phyloP scores from a whole-genome alignment of 73 alveolate genomes.

The Diophrys appendiculata region DNA sequence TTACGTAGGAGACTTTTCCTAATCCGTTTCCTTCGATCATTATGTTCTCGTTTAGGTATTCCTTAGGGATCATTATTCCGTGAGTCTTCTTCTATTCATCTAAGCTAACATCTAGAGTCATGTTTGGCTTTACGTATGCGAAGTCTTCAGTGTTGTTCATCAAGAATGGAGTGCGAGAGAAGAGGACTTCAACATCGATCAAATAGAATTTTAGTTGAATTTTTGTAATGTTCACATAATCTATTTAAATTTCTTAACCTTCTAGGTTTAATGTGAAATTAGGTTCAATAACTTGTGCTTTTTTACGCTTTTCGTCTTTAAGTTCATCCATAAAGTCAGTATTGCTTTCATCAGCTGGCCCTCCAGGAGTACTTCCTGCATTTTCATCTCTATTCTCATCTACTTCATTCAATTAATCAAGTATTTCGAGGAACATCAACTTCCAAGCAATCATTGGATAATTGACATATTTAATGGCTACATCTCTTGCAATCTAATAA shows the following conservation, averaged over 20 bases:
- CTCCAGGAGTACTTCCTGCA: constrained; percentile 41
- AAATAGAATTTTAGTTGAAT: constrained; percentile 63
- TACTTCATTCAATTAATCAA: constrained; percentile 56
- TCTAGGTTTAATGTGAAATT: constrained; percentile 51
- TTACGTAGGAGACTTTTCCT: constrained; percentile 55
- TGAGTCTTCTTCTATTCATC: background rate
- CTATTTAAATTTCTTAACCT: constrained; percentile 48
- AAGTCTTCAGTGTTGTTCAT: constrained; percentile 58
- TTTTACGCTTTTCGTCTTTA: constrained; percentile 64
- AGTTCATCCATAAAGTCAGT: constrained; percentile 60
- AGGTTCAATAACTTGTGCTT: no score
- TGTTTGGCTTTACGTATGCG: constrained; percentile 70
- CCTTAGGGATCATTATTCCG: constrained; percentile 68
- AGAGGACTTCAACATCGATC: constrained; percentile 80
- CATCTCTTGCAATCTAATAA: constrained; percentile 68
- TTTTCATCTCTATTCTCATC: constrained; percentile 63
- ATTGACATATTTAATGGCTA: constrained; percentile 65
- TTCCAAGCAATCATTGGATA: constrained; percentile 83
- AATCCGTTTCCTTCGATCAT: constrained; percentile 74
- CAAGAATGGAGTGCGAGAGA: constrained; percentile 81
- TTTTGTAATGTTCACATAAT: constrained; percentile 58
- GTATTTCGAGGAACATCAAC: constrained; percentile 75
- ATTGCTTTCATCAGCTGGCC: no score
- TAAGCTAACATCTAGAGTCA: constrained; percentile 62
- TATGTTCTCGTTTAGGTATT: constrained; percentile 63